Conservation (phyloP, 768 basidiomycete genomes). For the Calocera viscosa region DNA sequence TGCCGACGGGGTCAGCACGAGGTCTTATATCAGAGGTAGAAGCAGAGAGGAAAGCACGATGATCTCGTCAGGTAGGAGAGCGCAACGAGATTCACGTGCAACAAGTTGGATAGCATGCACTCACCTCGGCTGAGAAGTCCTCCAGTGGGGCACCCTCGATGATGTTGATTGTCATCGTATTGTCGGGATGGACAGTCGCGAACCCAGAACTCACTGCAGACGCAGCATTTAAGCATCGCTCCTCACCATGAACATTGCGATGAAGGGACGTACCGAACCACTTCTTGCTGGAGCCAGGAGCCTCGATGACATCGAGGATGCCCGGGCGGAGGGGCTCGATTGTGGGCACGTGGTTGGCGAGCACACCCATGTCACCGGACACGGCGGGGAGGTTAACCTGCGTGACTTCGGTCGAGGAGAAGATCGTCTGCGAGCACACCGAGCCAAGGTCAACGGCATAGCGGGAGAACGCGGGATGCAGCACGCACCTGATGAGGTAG, state of each 20-base stretch:
- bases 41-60: too few species aligned
- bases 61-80: too few species aligned
- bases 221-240: background rate
- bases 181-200: constrained; percentile 95
- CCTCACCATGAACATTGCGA: background rate
- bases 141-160: constrained; percentile 92
- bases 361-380: constrained; percentile 97
- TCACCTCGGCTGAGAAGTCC: constrained; percentile 78
- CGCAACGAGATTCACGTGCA: background rate
- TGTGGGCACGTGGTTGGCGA: constrained; percentile 97
- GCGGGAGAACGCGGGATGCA: background rate
- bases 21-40: background rate
- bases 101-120: constrained; percentile 18
- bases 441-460: background rate
- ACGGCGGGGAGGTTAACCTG: constrained; percentile 93
- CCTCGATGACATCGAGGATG: constrained; percentile 86
- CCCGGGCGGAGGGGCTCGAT: constrained; percentile 92
- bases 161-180: constrained; percentile 90
- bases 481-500: constrained; percentile 83
- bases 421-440: constrained; percentile 54
- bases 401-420: constrained; percentile 77
- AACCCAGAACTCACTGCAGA: constrained; percentile 82
- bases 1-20: constrained; percentile 25
- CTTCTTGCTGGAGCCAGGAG: constrained; percentile 67
- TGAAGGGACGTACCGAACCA: constrained; percentile 74